Evolutionary conservation across 768 basidiomycete genomes (phyloP).

Genomic region (Vishniacozyma victoriae): DNA sequence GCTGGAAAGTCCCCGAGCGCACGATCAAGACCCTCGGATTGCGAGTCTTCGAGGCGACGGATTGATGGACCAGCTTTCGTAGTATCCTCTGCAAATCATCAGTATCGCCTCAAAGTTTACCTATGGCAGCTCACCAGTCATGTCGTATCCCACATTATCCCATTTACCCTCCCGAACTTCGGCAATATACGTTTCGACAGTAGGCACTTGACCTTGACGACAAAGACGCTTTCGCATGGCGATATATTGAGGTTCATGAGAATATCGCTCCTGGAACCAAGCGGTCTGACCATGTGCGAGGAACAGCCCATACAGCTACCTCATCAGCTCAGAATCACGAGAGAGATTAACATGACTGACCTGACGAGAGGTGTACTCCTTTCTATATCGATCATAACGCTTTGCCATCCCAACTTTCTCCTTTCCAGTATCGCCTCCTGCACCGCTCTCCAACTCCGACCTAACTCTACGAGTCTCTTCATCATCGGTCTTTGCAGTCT

Average conservation of each 20-base stretch:
- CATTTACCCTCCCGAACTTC: constrained; percentile 79
- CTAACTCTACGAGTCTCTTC: constrained; percentile 25
- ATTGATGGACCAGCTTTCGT: too few species aligned
- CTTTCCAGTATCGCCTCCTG: constrained; percentile 8
- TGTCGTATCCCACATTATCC: constrained; percentile 51
- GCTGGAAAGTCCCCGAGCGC: constrained; percentile 20
- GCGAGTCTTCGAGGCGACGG: constrained; percentile 19
- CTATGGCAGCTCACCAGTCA: constrained; percentile 16
- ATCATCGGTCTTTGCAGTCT: constrained; percentile 35
- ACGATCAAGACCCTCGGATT: constrained; percentile 32
- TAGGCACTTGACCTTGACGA: constrained; percentile 76
- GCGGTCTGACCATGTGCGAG: constrained; percentile 91
- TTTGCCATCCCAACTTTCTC: constrained; percentile 40
- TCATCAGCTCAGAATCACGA: neutral
- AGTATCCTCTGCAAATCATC: too few species aligned
- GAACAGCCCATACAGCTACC: constrained; percentile 91
- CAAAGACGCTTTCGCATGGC: constrained; percentile 70
- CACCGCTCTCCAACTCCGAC: constrained; percentile 18
- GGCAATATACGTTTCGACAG: constrained; percentile 64
- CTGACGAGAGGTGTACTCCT: constrained; percentile 79
- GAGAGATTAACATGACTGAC: constrained; percentile 52
- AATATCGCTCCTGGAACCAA: constrained; percentile 96
- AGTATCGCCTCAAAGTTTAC: too few species aligned
- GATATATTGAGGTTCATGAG: constrained; percentile 64
- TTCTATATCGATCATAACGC: constrained; percentile 90